phyloP scores from a whole-genome alignment of 257 asterid species.

The Forsythia suspensa region DNA sequence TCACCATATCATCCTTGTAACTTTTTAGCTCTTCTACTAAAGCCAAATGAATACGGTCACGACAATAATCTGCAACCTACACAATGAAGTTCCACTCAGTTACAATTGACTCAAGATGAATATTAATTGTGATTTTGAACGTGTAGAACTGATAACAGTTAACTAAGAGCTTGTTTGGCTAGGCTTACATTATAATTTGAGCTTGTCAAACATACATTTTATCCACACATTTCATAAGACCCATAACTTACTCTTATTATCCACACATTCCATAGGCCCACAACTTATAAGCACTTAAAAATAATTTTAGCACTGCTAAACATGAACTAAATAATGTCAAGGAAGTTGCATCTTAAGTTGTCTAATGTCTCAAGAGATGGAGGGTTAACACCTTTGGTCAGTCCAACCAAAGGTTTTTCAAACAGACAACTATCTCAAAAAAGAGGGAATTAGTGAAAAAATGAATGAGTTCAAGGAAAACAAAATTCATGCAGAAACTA shows the following conservation, averaged over 20 bases:
- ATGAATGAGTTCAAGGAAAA: not conserved
- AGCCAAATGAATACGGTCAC: conserved; percentile 67
- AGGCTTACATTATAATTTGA: no score
- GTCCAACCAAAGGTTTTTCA: not conserved
- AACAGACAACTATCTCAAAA: not conserved
- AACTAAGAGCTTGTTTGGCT: not conserved
- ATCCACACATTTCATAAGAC: no score
- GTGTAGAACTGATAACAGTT: not conserved
- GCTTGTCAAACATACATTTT: no score
- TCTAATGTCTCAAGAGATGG: not conserved
- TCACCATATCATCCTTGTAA: conserved; percentile 32
- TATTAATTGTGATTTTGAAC: not conserved
- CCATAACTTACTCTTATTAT: no score
- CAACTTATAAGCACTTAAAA: no score
- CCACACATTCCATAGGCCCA: no score
- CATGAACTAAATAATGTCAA: not conserved
- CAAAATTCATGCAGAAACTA: not conserved
- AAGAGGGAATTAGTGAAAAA: not conserved
- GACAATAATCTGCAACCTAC: conserved; percentile 80
- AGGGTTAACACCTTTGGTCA: not conserved
- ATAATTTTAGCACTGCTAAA: no score
- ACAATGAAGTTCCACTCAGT: conserved; percentile 14
- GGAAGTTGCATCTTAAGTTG: not conserved
- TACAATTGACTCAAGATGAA: not conserved
- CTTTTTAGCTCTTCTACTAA: conserved; percentile 55